A percentile compares a stretch with the other conserved stretches of the same genome.
phyloP scores from a whole-genome alignment of 2,329 filamentous ascomycete genomes.

The Trichoderma atroviride region DNA sequence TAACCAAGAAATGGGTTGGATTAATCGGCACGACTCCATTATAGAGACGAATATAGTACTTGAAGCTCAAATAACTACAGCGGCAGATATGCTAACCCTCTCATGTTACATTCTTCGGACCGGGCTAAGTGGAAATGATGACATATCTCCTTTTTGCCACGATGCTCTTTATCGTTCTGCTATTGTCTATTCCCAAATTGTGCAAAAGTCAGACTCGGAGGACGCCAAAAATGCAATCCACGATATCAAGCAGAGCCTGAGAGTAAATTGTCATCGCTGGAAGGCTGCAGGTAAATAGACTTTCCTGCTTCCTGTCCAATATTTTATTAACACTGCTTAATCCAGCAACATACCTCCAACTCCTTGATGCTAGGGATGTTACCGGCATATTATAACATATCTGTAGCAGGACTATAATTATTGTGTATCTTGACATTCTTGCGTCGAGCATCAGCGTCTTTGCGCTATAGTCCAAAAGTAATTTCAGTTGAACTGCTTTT shows the following conservation, averaged over 20 bases:
- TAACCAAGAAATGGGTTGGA: not conserved
- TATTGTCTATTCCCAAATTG: not conserved
- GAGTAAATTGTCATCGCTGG: not conserved
- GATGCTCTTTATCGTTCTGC: not conserved
- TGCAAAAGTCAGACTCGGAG: not conserved
- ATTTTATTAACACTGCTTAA: not conserved
- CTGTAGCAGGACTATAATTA: not conserved
- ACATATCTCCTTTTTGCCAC: not conserved
- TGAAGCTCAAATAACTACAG: not conserved
- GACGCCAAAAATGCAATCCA: not conserved
- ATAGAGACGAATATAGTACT: not conserved
- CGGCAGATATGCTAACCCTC: constrained; percentile 1
- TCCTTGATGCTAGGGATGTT: not conserved
- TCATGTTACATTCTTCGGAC: not conserved
- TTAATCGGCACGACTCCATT: not conserved
- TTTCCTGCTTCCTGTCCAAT: not conserved
- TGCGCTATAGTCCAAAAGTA: too few relatives aligned
- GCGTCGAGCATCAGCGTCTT: too few relatives aligned
- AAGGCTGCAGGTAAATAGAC: not conserved
- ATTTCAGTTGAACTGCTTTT: too few relatives aligned
- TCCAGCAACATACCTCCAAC: not conserved
- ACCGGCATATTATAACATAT: not conserved
- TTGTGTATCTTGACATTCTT: too few relatives aligned
- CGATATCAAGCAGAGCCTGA: not conserved
- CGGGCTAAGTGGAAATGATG: constrained; percentile 1